Percentiles rank a stretch among this genome's conserved stretches.
phyloP scores from a whole-genome alignment of 2,329 filamentous ascomycete species.

The Dactylonectria estremocensis region DNA sequence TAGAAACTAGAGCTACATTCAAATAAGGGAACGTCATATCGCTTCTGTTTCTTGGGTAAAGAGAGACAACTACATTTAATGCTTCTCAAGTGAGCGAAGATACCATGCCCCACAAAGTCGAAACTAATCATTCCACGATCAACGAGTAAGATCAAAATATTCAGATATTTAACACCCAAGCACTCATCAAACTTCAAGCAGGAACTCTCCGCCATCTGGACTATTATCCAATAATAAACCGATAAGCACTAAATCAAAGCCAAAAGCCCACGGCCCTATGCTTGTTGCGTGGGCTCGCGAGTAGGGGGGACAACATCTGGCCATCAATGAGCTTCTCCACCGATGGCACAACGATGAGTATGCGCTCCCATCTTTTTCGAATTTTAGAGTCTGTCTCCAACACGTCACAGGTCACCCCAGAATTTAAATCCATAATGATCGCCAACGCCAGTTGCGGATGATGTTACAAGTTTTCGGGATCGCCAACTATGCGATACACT shows the following conservation, averaged over 20 bases:
- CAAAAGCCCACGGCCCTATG: constrained; percentile 24
- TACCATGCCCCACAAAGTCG: constrained; percentile 34
- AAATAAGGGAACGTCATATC: background rate
- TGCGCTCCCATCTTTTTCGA: constrained; percentile 28
- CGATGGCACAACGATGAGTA: constrained; percentile 30
- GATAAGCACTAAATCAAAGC: background rate
- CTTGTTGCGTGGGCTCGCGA: constrained; percentile 34
- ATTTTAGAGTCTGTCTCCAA: constrained; percentile 37
- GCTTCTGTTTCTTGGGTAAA: background rate
- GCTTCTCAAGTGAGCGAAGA: background rate
- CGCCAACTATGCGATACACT: constrained; percentile 6
- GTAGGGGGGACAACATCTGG: constrained; percentile 31
- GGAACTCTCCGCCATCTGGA: background rate
- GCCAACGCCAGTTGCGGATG: constrained; percentile 45
- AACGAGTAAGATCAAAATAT: constrained; percentile 21
- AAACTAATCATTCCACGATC: constrained; percentile 9
- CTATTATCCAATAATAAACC: constrained; percentile 1
- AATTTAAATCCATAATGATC: constrained; percentile 42
- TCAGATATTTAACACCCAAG: background rate
- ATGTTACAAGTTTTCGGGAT: constrained; percentile 36
- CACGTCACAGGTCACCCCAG: constrained; percentile 31
- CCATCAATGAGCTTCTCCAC: constrained; percentile 38
- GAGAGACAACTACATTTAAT: background rate
- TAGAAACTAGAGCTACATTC: background rate
- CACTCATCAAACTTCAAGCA: background rate